Percentiles rank a stretch among this genome's conserved stretches.
phyloP scores from a whole-genome alignment of 805 yeast species.

The Maudiozyma pseudohumilis region DNA sequence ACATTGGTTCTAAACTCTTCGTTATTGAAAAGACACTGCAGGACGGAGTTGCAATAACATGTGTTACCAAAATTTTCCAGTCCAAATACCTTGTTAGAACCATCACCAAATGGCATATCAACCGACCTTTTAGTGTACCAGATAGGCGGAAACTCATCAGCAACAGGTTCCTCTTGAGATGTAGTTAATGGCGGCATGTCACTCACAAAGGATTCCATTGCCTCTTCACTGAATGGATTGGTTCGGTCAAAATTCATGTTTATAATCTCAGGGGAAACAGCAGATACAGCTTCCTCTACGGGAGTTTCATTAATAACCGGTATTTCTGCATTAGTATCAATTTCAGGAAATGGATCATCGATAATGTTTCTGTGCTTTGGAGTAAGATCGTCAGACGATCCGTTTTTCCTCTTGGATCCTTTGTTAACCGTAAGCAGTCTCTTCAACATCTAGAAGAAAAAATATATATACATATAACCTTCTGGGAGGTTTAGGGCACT shows the following conservation, averaged over 20 bases:
- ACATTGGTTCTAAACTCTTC: constrained; percentile 53
- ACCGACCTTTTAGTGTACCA: constrained; percentile 2
- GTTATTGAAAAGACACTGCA: constrained; percentile 77
- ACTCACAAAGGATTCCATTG: background rate
- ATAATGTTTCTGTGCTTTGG: background rate
- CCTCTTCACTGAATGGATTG: constrained; percentile 3
- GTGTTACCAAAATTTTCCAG: constrained; percentile 83
- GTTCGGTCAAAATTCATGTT: background rate
- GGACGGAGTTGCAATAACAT: constrained; percentile 86
- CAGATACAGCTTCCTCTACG: background rate
- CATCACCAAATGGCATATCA: constrained; percentile 50
- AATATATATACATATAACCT: background rate
- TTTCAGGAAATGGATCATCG: background rate
- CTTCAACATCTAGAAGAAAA: constrained; percentile 12
- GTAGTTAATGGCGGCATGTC: background rate
- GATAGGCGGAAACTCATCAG: constrained; percentile 1
- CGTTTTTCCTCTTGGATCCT: background rate
- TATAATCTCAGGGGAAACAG: background rate
- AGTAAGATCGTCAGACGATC: background rate
- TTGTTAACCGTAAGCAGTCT: constrained; percentile 11
- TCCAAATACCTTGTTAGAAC: constrained; percentile 61
- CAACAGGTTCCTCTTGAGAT: constrained; percentile 1
- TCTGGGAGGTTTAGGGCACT: too few species aligned
- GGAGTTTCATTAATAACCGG: background rate
- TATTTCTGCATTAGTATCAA: background rate